These are phyloP conservation scores for Mayamaea pseudoterrestris DNA, from an alignment of 108 stramenopile species.

Conservation along the genomic window DNA sequence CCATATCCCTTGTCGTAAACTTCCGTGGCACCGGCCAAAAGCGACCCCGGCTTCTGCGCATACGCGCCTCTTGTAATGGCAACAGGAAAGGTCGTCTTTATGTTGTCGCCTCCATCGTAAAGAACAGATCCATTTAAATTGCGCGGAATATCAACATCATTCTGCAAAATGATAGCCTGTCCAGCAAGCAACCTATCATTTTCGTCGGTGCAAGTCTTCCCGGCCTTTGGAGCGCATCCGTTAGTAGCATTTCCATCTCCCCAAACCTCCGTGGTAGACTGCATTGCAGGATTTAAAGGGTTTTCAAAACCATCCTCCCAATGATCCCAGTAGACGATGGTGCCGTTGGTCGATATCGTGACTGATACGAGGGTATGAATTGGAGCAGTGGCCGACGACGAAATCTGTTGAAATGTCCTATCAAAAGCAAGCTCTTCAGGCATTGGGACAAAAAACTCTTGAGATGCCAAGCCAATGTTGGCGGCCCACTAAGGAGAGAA, in stretches of 20 bases:
- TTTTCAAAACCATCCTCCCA: not conserved
- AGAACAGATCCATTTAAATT: not conserved
- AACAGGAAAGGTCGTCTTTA: slow-evolving; percentile 11
- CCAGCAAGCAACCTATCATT: slow-evolving; percentile 9
- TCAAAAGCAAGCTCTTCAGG: slow-evolving; percentile 9
- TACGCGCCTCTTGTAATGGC: slow-evolving; percentile 19
- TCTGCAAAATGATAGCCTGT: slow-evolving; percentile 12
- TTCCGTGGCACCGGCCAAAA: slow-evolving; percentile 18
- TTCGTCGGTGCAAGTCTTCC: not conserved
- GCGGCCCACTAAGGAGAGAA: too few relatives aligned
- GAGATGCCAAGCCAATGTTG: too few relatives aligned
- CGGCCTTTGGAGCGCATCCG: slow-evolving; percentile 11
- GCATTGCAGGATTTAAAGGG: not conserved
- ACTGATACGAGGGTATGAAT: slow-evolving; percentile 4
- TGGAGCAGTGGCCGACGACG: not conserved
- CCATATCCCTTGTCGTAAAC: slow-evolving; percentile 1
- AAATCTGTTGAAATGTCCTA: slow-evolving; percentile 8
- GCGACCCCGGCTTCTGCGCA: slow-evolving; percentile 8
- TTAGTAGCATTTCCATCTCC: slow-evolving; percentile 16
- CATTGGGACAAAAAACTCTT: slow-evolving; percentile 5
- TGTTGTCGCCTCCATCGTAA: slow-evolving; percentile 16
- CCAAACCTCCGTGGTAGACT: slow-evolving; percentile 12
- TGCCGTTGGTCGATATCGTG: slow-evolving; percentile 3
- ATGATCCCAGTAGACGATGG: slow-evolving; percentile 8
- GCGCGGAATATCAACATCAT: slow-evolving; percentile 5